These are phyloP conservation scores for Endoconidiophora laricicola DNA, from an alignment of 2,329 filamentous ascomycete species.

Conservation along the genomic window DNA sequence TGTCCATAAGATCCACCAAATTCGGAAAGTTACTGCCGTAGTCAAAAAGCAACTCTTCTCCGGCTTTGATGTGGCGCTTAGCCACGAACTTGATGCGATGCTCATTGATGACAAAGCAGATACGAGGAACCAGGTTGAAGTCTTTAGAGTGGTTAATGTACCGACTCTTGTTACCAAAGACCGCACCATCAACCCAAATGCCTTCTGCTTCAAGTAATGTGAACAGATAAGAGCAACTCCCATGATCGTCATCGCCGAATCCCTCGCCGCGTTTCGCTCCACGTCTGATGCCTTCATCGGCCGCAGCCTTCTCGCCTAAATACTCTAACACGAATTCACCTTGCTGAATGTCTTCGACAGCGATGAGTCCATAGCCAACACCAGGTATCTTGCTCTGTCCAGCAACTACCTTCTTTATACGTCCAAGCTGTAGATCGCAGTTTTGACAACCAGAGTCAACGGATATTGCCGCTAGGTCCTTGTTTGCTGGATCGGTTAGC, in stretches of 20 bases:
- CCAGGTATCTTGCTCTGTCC: constrained; percentile 52
- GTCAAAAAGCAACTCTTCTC: constrained; percentile 68
- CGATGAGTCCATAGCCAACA: constrained; percentile 60
- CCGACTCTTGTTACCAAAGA: constrained; percentile 62
- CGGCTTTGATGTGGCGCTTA: constrained; percentile 45
- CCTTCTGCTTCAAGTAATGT: constrained; percentile 42
- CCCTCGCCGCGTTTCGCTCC: constrained; percentile 43
- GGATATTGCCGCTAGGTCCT: constrained; percentile 25
- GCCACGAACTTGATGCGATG: constrained; percentile 63
- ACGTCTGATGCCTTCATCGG: constrained; percentile 51
- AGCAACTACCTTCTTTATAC: constrained; percentile 47
- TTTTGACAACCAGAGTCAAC: constrained; percentile 51
- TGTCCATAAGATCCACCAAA: constrained; percentile 21
- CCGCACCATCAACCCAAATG: constrained; percentile 57
- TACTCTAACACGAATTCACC: constrained; percentile 72
- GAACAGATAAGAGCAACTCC: constrained; percentile 48
- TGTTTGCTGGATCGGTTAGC: constrained; percentile 4
- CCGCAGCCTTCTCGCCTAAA: constrained; percentile 58
- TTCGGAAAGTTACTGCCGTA: constrained; percentile 57
- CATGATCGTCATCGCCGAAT: constrained; percentile 39
- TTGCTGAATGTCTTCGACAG: constrained; percentile 47
- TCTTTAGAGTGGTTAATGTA: constrained; percentile 66
- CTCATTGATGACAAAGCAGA: constrained; percentile 57
- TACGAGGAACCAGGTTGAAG: constrained; percentile 42
- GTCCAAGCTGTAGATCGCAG: constrained; percentile 50